Evolutionary conservation across 805 yeast species (phyloP).

Genomic region (Cyberlindnera misumaiensis): DNA sequence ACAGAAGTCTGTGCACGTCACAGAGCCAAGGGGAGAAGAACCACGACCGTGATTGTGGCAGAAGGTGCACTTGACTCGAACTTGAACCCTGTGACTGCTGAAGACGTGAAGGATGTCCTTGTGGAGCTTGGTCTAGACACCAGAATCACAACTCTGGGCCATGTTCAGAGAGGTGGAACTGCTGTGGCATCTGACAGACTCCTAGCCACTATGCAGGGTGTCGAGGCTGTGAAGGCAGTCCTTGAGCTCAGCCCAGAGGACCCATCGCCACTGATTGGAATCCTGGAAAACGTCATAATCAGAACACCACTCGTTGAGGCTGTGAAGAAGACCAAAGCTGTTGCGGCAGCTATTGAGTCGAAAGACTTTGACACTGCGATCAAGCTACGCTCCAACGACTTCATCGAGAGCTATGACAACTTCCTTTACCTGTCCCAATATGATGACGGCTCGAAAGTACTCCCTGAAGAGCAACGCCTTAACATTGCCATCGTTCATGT

Average conservation of each 20-base stretch:
- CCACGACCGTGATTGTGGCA: conserved; percentile 93
- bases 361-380: conserved; percentile 86
- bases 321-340: conserved; percentile 79
- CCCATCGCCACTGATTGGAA: conserved; percentile 92
- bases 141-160: conserved; percentile 91
- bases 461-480: conserved; percentile 56
- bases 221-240: conserved; percentile 93
- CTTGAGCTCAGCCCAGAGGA: conserved; percentile 81
- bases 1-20: conserved; percentile 69
- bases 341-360: conserved; percentile 76
- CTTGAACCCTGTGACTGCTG: conserved; percentile 72
- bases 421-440: conserved; percentile 63
- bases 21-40: conserved; percentile 82
- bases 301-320: conserved; percentile 86
- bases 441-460: conserved; percentile 51
- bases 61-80: conserved; percentile 92
- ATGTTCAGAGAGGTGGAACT: conserved; percentile 97
- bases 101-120: conserved; percentile 74
- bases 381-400: conserved; percentile 79
- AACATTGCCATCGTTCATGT: conserved; percentile 83
- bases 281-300: conserved; percentile 79
- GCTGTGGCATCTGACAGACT: conserved; percentile 93
- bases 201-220: conserved; percentile 94
- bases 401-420: conserved; percentile 70
- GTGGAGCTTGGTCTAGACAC: conserved; percentile 88